Evolutionary conservation across 2,329 filamentous ascomycete genomes (phyloP).

Genomic region (Sodiomyces alkalinus): DNA sequence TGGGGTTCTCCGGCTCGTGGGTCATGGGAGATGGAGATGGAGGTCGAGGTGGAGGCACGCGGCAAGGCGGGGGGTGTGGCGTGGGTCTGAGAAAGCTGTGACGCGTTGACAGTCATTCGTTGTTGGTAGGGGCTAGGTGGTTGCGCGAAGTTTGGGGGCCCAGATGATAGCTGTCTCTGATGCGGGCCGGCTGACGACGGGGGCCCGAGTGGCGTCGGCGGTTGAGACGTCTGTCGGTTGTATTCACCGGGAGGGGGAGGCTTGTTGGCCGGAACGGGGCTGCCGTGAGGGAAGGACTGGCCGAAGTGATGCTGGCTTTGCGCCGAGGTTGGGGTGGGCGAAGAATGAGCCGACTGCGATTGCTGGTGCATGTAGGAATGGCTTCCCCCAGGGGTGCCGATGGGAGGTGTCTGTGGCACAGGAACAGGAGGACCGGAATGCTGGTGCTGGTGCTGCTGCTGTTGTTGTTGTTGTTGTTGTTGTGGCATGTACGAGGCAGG

Average conservation of each 20-base stretch:
- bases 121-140: slow-evolving; percentile 48
- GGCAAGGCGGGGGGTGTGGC: slow-evolving; percentile 17
- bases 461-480: slow-evolving; percentile 11
- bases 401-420: slow-evolving; percentile 28
- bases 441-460: slow-evolving; percentile 13
- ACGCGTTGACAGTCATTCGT: slow-evolving; percentile 19
- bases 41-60: slow-evolving; percentile 23
- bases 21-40: slow-evolving; percentile 31
- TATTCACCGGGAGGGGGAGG: slow-evolving; percentile 25
- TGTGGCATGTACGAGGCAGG: slow-evolving; percentile 24
- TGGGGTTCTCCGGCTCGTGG: slow-evolving; percentile 24
- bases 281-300: slow-evolving; percentile 33
- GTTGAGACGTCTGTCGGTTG: slow-evolving; percentile 36
- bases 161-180: slow-evolving; percentile 26
- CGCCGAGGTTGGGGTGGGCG: slow-evolving; percentile 45
- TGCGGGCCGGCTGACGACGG: slow-evolving; percentile 26
- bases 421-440: too few relatives aligned
- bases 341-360: slow-evolving; percentile 43
- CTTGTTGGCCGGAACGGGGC: slow-evolving; percentile 32
- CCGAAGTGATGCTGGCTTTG: slow-evolving; percentile 42
- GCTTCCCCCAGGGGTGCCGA: slow-evolving; percentile 22
- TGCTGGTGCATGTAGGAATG: slow-evolving; percentile 25
- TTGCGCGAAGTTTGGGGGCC: slow-evolving; percentile 27
- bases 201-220: slow-evolving; percentile 36
- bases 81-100: slow-evolving; percentile 10